Conservation (phyloP, 805 yeast genomes). For the Candida germanica region DNA sequence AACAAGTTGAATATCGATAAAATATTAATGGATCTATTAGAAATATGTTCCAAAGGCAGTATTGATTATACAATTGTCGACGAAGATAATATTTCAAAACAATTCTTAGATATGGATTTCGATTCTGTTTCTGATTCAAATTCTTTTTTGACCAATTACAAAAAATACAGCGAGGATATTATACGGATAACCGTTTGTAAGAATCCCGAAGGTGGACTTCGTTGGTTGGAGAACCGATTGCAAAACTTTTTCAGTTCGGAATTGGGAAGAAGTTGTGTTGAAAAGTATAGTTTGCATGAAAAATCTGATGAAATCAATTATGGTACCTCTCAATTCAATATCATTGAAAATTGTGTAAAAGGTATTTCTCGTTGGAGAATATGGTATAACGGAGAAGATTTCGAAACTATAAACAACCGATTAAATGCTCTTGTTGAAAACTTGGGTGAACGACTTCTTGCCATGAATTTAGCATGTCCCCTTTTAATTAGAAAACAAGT, state of each 20-base stretch:
- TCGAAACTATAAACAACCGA: constrained; percentile 50
- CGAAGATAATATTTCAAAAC: constrained; percentile 61
- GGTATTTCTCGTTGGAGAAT: constrained; percentile 95
- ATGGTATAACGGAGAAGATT: constrained; percentile 69
- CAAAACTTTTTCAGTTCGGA: constrained; percentile 69
- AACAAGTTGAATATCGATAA: constrained; percentile 53
- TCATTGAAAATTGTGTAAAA: constrained; percentile 84
- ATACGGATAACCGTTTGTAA: constrained; percentile 85
- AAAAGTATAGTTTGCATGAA: constrained; percentile 51
- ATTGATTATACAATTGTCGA: constrained; percentile 68
- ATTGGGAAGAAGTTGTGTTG: constrained; percentile 63
- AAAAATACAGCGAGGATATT: constrained; percentile 84
- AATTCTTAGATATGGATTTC: constrained; percentile 78
- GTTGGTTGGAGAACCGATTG: constrained; percentile 75
- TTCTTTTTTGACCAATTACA: constrained; percentile 74
- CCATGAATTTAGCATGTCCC: constrained; percentile 76
- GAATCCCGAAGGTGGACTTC: constrained; percentile 74
- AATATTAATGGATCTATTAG: constrained; percentile 65
- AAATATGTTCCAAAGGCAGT: constrained; percentile 73
- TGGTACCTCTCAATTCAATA: constrained; percentile 78
- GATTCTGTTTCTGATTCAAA: constrained; percentile 80
- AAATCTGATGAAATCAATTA: constrained; percentile 65
- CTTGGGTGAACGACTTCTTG: constrained; percentile 70
- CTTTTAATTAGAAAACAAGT: constrained; percentile 77
- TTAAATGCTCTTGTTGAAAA: constrained; percentile 58